phyloP scores from a whole-genome alignment of 768 basidiomycete genomes.

The Lentinula aciculospora region DNA sequence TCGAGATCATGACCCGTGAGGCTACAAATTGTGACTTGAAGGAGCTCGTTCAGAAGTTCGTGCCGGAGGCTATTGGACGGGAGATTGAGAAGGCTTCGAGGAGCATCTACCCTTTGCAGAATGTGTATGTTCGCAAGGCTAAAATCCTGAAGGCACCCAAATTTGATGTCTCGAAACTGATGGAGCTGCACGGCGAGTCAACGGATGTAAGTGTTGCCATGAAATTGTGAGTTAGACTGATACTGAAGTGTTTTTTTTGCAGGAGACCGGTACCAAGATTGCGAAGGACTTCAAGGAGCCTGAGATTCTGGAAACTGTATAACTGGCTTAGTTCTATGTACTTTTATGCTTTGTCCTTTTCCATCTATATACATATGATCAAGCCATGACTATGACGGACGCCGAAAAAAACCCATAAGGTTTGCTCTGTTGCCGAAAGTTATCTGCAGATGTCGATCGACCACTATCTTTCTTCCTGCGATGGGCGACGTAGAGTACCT shows the following conservation, averaged over 20 bases:
- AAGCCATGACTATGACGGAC: not conserved
- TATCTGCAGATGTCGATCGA: too few species aligned
- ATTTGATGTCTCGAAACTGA: slow-evolving; percentile 90
- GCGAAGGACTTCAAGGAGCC: slow-evolving; percentile 98
- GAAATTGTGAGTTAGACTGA: slow-evolving; percentile 10
- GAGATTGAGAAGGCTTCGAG: slow-evolving; percentile 98
- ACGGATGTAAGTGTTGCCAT: slow-evolving; percentile 65
- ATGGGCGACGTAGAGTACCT: slow-evolving; percentile 80
- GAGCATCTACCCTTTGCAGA: slow-evolving; percentile 98
- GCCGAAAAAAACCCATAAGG: too few species aligned
- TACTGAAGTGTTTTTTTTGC: too few species aligned
- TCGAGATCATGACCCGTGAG: slow-evolving; percentile 97
- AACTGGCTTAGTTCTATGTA: slow-evolving; percentile 21
- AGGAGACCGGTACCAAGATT: slow-evolving; percentile 95
- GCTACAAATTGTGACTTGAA: slow-evolving; percentile 94
- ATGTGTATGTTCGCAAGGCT: slow-evolving; percentile 98
- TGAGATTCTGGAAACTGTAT: slow-evolving; percentile 88
- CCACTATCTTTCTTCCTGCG: slow-evolving; percentile 9
- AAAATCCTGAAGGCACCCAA: slow-evolving; percentile 99
- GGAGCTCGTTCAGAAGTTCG: slow-evolving; percentile 97
- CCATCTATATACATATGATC: slow-evolving; percentile 8
- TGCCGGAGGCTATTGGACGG: slow-evolving; percentile 97
- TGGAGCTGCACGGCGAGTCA: slow-evolving; percentile 95
- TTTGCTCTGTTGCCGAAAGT: too few species aligned
- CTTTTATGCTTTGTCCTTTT: not conserved